These are phyloP conservation scores for Didymella arachidicola DNA, from an alignment of 2,329 filamentous ascomycete genomes.

Conservation along the genomic window DNA sequence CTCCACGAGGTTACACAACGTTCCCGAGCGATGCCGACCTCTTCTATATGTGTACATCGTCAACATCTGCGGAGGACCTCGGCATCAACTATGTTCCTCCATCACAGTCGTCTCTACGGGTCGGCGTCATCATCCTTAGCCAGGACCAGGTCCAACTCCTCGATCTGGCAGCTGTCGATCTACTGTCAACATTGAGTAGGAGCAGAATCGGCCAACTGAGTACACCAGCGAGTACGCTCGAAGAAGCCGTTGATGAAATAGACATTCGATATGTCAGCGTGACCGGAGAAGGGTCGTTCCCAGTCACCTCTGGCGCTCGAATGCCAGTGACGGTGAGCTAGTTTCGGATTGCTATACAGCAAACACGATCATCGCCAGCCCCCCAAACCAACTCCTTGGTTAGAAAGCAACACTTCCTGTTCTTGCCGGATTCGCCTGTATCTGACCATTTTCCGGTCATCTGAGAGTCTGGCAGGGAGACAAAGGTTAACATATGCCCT, in stretches of 20 bases:
- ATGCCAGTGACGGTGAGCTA: slow-evolving; percentile 52
- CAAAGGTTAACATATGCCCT: slow-evolving; percentile 47
- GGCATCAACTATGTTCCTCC: slow-evolving; percentile 44
- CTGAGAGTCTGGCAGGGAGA: slow-evolving; percentile 48
- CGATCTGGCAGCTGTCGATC: slow-evolving; percentile 46
- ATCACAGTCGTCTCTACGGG: slow-evolving; percentile 45
- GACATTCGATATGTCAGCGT: slow-evolving; percentile 50
- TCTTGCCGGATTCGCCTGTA: slow-evolving; percentile 46
- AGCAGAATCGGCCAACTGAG: slow-evolving; percentile 39
- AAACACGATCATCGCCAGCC: slow-evolving; percentile 27
- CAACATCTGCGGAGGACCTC: slow-evolving; percentile 45
- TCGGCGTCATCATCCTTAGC: slow-evolving; percentile 44
- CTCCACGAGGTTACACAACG: slow-evolving; percentile 43
- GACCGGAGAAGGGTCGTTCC: slow-evolving; percentile 48
- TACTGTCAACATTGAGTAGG: slow-evolving; percentile 44
- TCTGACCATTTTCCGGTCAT: slow-evolving; percentile 39
- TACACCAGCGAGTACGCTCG: slow-evolving; percentile 32
- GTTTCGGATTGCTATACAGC: slow-evolving; percentile 38
- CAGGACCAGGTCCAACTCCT: slow-evolving; percentile 43
- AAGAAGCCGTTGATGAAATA: slow-evolving; percentile 47
- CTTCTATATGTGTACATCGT: slow-evolving; percentile 49
- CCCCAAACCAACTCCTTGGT: slow-evolving; percentile 41
- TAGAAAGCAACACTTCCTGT: slow-evolving; percentile 43
- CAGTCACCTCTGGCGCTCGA: slow-evolving; percentile 46
- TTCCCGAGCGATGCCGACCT: slow-evolving; percentile 48